These are phyloP conservation scores for Cylindrotheca fusiformis DNA, from an alignment of 108 stramenopile species.

Conservation along the genomic window DNA sequence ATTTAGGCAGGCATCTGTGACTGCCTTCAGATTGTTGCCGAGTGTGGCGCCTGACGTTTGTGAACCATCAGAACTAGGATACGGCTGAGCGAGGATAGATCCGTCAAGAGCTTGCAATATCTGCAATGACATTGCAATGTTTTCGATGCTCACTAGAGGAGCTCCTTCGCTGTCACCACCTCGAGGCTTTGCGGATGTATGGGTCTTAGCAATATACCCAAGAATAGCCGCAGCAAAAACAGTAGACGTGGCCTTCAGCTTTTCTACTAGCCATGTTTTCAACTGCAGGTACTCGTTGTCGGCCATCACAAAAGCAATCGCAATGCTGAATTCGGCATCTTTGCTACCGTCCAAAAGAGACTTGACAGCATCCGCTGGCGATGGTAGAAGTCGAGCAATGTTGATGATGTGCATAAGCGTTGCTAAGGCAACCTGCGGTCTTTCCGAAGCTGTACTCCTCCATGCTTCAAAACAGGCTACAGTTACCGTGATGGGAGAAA, in stretches of 20 bases:
- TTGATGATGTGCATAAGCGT: slow-evolving; percentile 82
- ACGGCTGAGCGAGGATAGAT: slow-evolving; percentile 43
- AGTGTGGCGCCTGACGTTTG: slow-evolving; percentile 36
- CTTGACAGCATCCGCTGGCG: slow-evolving; percentile 63
- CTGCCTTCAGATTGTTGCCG: slow-evolving; percentile 65
- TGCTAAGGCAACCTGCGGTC: slow-evolving; percentile 51
- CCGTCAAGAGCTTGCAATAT: slow-evolving; percentile 52
- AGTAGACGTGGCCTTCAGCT: slow-evolving; percentile 36
- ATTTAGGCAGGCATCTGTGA: slow-evolving; percentile 60
- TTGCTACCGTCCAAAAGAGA: slow-evolving; percentile 70
- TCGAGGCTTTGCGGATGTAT: slow-evolving; percentile 50
- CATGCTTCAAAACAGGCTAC: slow-evolving; percentile 88
- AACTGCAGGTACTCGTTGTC: slow-evolving; percentile 82
- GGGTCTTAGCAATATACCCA: slow-evolving; percentile 63
- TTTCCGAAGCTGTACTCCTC: slow-evolving; percentile 64
- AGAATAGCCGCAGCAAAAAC: slow-evolving; percentile 59
- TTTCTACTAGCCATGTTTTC: slow-evolving; percentile 72
- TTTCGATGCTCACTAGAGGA: slow-evolving; percentile 78
- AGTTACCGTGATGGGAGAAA: slow-evolving; percentile 82
- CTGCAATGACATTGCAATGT: slow-evolving; percentile 57
- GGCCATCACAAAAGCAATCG: slow-evolving; percentile 81
- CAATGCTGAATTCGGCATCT: slow-evolving; percentile 80
- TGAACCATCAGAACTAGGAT: slow-evolving; percentile 34
- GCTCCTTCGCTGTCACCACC: slow-evolving; percentile 23
- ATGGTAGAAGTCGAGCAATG: slow-evolving; percentile 65